Evolutionary conservation across 176 grass and related monocot genomes (phyloP), one percentile per base, ranked within the genome.

Genomic region (Miscanthus lutarioriparius): DNA sequence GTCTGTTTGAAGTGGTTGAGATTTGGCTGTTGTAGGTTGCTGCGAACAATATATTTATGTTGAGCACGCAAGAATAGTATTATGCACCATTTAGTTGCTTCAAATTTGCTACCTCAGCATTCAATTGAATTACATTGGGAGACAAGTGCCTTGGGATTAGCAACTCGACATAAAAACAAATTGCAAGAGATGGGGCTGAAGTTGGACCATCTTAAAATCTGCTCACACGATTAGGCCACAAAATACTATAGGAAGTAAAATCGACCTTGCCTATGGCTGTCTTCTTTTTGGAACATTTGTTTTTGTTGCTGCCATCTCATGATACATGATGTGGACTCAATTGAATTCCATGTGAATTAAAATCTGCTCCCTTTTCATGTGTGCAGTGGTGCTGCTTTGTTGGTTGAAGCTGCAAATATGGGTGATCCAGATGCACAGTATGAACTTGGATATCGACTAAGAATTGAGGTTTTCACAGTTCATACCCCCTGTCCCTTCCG

Each of bases 371-470:
- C 41, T 78, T 86, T 76, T 67, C 48, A 58, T 74, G 23, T 80
- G 19, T 85, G 67, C 70, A 98, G 92, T 77, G 95, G 95, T 80
- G 92, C 93, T 87, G 96, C 93, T 63, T 91, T 98, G 86, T 64
- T 98, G 43, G 89, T 98, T 80, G 89, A 98, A 87, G 96, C 91
- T 92, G 93, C 91, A 62, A 98, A 87, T 65, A 98, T 98, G 96
- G 93, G 95, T 84, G 96, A 98, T 88, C 82, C 96, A 74, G 96
- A 98, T 91, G 93, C 89, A 33, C 91, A 92, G 56, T 95, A 98
- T 75, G 96, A 98, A 88, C 93, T 98, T 85, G 93, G 91, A 67
- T 92, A 89, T 80, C 91, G 59, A 72, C 88, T 98, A 66, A 94
- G 91, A 90, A 88, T 95, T 72, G 96, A 98, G 66, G 96, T 95